Percentiles rank a stretch among this genome's conserved stretches.
These are phyloP conservation scores for Aspergillus calidoustus DNA, from an alignment of 2,329 filamentous ascomycete species.

Conservation along the genomic window DNA sequence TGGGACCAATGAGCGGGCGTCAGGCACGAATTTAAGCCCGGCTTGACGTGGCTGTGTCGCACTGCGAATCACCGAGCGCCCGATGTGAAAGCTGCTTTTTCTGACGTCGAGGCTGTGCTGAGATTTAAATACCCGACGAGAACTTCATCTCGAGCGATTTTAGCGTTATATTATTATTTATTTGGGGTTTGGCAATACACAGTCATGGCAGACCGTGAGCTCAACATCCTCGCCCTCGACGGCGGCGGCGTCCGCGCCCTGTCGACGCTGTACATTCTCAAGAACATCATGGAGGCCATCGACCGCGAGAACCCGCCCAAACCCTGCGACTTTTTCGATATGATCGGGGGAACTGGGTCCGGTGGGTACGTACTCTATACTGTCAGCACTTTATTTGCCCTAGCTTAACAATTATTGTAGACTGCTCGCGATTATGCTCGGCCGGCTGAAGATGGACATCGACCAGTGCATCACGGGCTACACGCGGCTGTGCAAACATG, in stretches of 20 bases:
- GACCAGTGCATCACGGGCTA: slow-evolving; percentile 51
- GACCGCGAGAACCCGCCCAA: slow-evolving; percentile 32
- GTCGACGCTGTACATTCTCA: slow-evolving; percentile 43
- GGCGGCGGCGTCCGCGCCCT: slow-evolving; percentile 49
- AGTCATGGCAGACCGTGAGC: slow-evolving; percentile 23
- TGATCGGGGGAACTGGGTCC: slow-evolving; percentile 48
- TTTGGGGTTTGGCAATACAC: not conserved
- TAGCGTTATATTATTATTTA: not conserved
- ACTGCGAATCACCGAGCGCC: not conserved
- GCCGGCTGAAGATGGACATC: slow-evolving; percentile 51
- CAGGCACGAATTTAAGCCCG: slow-evolving; percentile 1
- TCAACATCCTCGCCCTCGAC: slow-evolving; percentile 36
- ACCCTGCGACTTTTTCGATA: slow-evolving; percentile 45
- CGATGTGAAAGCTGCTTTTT: not conserved
- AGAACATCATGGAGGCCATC: slow-evolving; percentile 40
- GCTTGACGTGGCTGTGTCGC: slow-evolving; percentile 11
- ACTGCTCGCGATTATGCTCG: slow-evolving; percentile 55
- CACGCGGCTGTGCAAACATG: slow-evolving; percentile 38
- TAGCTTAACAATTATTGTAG: not conserved
- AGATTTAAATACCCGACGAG: not conserved
- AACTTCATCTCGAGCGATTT: not conserved
- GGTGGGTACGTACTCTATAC: slow-evolving; percentile 35
- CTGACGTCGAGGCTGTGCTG: not conserved
- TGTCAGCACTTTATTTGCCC: not conserved
- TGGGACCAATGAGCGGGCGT: not conserved